phyloP scores from a whole-genome alignment of 2,329 filamentous ascomycete genomes.

The Cryphonectria carpinicola region DNA sequence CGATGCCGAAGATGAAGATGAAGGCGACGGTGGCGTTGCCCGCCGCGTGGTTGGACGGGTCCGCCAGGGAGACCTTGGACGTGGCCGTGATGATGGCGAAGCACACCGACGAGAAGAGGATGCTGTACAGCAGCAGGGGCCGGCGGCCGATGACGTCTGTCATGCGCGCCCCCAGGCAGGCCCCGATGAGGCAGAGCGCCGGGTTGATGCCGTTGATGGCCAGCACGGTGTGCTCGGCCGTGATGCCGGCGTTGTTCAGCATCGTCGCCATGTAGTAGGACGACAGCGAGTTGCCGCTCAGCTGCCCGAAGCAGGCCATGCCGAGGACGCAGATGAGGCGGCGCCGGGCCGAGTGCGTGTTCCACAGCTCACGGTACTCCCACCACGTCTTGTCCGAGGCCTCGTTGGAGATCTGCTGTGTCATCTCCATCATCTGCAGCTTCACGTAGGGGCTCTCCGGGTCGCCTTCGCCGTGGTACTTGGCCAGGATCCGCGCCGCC shows the following conservation, averaged over 20 bases:
- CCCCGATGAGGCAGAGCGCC: constrained; percentile 54
- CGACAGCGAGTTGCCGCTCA: constrained; percentile 52
- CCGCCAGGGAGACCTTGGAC: constrained; percentile 46
- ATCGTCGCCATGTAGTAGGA: constrained; percentile 61
- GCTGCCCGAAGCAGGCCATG: constrained; percentile 58
- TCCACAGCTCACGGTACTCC: constrained; percentile 59
- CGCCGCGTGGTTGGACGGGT: constrained; percentile 40
- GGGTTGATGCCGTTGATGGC: constrained; percentile 58
- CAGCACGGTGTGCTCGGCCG: constrained; percentile 49
- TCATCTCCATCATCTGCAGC: constrained; percentile 56
- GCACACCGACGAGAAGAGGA: constrained; percentile 49
- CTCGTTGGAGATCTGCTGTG: constrained; percentile 49
- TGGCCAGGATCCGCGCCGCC: constrained; percentile 47
- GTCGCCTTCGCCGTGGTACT: constrained; percentile 57
- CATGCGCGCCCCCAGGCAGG: constrained; percentile 57
- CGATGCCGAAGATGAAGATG: constrained; percentile 57
- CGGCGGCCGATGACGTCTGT: constrained; percentile 63
- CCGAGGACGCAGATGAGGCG: constrained; percentile 55
- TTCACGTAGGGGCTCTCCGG: constrained; percentile 54
- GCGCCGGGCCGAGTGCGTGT: constrained; percentile 50
- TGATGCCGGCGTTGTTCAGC: constrained; percentile 56
- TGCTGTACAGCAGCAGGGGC: constrained; percentile 53
- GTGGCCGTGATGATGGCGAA: constrained; percentile 55
- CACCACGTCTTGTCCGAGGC: constrained; percentile 60
- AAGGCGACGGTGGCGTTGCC: constrained; percentile 53